Evolutionary conservation across 805 yeast genomes (phyloP).

Genomic region (Pichia thaimueangensis): DNA sequence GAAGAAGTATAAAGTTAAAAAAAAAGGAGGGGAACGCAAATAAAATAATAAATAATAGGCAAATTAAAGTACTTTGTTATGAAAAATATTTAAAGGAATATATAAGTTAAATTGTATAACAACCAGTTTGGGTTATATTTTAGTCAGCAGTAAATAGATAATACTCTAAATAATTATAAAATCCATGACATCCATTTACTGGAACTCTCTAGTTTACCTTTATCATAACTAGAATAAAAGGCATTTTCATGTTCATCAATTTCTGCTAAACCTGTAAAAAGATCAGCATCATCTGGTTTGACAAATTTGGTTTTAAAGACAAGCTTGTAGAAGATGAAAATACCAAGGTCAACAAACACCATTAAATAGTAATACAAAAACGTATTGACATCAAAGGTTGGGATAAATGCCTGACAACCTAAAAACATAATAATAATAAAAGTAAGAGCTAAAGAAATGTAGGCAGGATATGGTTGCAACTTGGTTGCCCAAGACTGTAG

Average conservation of each 20-base stretch:
- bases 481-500: slow-evolving; percentile 43
- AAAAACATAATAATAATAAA: slow-evolving; percentile 31
- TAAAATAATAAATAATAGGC: too few species aligned
- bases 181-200: slow-evolving; percentile 5
- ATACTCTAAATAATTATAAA: too few species aligned
- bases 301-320: slow-evolving; percentile 33
- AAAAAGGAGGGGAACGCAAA: too few species aligned
- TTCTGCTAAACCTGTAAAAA: slow-evolving; percentile 38
- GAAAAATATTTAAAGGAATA: too few species aligned
- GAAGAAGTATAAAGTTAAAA: too few species aligned
- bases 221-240: slow-evolving; percentile 18
- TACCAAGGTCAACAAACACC: slow-evolving; percentile 34
- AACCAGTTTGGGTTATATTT: too few species aligned
- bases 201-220: not conserved
- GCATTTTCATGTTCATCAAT: slow-evolving; percentile 43
- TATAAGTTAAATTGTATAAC: too few species aligned
- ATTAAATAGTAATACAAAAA: slow-evolving; percentile 41
- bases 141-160: too few species aligned
- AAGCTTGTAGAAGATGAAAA: slow-evolving; percentile 33
- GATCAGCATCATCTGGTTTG: slow-evolving; percentile 41
- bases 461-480: slow-evolving; percentile 33
- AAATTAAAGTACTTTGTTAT: too few species aligned
- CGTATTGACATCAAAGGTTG: slow-evolving; percentile 32
- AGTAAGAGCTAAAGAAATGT: slow-evolving; percentile 25
- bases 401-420: slow-evolving; percentile 37